Percentiles rank a stretch among this genome's conserved stretches.
phyloP scores from a whole-genome alignment of 2,329 filamentous ascomycete genomes.

The Purpureocillium lavendulum region DNA sequence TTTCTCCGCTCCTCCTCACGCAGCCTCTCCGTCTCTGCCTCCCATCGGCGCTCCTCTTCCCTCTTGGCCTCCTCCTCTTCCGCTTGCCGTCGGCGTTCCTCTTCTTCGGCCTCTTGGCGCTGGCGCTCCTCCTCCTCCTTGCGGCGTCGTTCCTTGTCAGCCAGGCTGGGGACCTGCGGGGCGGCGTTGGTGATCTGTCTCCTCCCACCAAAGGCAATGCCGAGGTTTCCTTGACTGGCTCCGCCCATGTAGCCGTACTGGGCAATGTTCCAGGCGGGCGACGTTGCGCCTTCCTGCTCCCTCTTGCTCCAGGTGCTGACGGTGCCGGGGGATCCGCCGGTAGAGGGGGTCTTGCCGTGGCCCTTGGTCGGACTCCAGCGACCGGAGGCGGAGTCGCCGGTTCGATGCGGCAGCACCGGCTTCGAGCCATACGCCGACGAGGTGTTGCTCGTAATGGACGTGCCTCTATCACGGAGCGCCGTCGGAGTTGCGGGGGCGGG shows the following conservation, averaged over 20 bases:
- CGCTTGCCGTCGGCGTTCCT: constrained; percentile 35
- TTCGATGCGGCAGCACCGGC: constrained; percentile 37
- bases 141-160: constrained; percentile 70
- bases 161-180: constrained; percentile 70
- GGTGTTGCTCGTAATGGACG: constrained; percentile 50
- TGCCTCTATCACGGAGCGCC: constrained; percentile 33
- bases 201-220: constrained; percentile 83
- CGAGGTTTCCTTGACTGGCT: constrained; percentile 90
- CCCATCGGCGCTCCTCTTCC: constrained; percentile 60
- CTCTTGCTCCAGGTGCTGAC: constrained; percentile 89
- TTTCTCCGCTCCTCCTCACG: constrained; percentile 53
- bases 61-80: constrained; percentile 54
- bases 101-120: constrained; percentile 44
- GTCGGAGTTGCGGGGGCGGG: constrained; percentile 36
- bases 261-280: constrained; percentile 95
- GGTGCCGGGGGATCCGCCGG: constrained; percentile 40
- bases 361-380: constrained; percentile 56
- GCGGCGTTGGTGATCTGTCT: constrained; percentile 84
- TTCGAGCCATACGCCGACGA: constrained; percentile 39
- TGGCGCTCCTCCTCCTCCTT: constrained; percentile 54
- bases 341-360: constrained; percentile 32
- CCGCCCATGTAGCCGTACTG: constrained; percentile 99
- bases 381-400: constrained; percentile 46
- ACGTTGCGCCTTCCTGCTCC: constrained; percentile 69
- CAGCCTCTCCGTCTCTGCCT: constrained; percentile 52